Evolutionary conservation across 371 early-diverging fungal genomes (phyloP).

Genomic region (Lichtheimia ornata): DNA sequence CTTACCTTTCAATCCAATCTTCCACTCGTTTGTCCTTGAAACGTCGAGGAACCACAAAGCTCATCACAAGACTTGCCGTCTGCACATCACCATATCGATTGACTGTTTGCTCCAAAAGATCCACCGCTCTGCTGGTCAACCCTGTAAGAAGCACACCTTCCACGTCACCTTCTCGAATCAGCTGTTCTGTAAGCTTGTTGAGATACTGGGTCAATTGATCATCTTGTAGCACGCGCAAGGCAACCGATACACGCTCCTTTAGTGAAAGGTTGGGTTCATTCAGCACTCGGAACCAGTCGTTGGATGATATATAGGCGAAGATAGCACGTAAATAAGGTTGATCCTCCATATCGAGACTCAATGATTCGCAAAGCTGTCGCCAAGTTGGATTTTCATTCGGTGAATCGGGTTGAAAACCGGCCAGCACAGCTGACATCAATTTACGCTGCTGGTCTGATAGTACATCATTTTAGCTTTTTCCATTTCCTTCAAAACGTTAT

Average conservation of each 20-base stretch:
- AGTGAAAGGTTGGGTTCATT: conserved; percentile 63
- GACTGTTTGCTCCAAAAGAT: conserved; percentile 76
- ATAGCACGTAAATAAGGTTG: conserved; percentile 76
- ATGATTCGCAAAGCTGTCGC: conserved; percentile 62
- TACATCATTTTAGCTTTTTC: not conserved
- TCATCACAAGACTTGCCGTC: conserved; percentile 76
- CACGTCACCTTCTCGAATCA: conserved; percentile 63
- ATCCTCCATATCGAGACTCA: conserved; percentile 64
- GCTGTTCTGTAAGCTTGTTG: conserved; percentile 42
- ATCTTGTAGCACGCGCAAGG: conserved; percentile 74
- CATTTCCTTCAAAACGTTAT: conserved; percentile 2
- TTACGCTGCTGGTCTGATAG: conserved; percentile 69
- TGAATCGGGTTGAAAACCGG: conserved; percentile 56
- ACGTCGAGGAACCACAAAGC: conserved; percentile 59
- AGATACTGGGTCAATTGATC: conserved; percentile 65
- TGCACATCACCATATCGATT: conserved; percentile 91
- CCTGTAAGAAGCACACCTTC: conserved; percentile 82
- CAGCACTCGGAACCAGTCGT: conserved; percentile 74
- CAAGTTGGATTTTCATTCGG: conserved; percentile 47
- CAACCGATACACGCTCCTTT: conserved; percentile 77
- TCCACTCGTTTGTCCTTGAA: conserved; percentile 68
- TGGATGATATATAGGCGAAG: conserved; percentile 76
- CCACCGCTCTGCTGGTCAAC: conserved; percentile 58
- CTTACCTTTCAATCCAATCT: conserved; percentile 79
- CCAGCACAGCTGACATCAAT: conserved; percentile 78